Percentiles rank a stretch among this genome's conserved stretches.
These are phyloP conservation scores for Grigorovia transvaalensis DNA, from an alignment of 805 yeast genomes.

Conservation along the genomic window DNA sequence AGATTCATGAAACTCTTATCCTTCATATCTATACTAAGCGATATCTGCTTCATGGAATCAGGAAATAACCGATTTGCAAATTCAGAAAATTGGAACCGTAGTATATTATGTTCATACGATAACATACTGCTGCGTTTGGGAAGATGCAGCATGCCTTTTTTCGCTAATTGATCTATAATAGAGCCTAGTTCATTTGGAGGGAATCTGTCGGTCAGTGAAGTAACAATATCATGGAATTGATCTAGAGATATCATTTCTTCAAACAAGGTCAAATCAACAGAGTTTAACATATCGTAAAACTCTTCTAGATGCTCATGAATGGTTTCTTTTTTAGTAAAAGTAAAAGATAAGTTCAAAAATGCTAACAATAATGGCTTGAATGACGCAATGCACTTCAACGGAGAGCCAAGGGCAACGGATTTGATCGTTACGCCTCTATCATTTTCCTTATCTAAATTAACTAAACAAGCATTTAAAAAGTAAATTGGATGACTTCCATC, in stretches of 20 bases:
- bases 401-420: conserved; percentile 49
- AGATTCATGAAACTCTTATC: conserved; percentile 12
- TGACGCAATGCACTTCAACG: conserved; percentile 40
- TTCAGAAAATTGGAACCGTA: conserved; percentile 20
- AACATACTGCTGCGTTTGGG: conserved; percentile 13
- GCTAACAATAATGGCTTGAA: conserved; percentile 50
- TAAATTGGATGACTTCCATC: conserved; percentile 24
- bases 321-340: conserved; percentile 7
- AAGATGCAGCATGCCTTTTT: neutral
- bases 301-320: conserved; percentile 11
- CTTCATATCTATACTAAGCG: conserved; percentile 19
- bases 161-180: conserved; percentile 6
- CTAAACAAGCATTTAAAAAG: conserved; percentile 47
- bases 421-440: conserved; percentile 52
- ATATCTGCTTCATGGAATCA: conserved; percentile 27
- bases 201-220: conserved; percentile 13
- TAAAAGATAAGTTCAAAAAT: conserved; percentile 33
- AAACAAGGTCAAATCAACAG: conserved; percentile 16
- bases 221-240: conserved; percentile 15
- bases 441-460: conserved; percentile 33
- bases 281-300: conserved; percentile 19
- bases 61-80: conserved; percentile 30
- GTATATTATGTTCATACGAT: conserved; percentile 11
- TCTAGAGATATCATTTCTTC: conserved; percentile 9
- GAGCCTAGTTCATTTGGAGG: conserved; percentile 6